These are phyloP conservation scores for Hypoxylon trugodes DNA, from an alignment of 495 filamentous ascomycete genomes.

Conservation along the genomic window DNA sequence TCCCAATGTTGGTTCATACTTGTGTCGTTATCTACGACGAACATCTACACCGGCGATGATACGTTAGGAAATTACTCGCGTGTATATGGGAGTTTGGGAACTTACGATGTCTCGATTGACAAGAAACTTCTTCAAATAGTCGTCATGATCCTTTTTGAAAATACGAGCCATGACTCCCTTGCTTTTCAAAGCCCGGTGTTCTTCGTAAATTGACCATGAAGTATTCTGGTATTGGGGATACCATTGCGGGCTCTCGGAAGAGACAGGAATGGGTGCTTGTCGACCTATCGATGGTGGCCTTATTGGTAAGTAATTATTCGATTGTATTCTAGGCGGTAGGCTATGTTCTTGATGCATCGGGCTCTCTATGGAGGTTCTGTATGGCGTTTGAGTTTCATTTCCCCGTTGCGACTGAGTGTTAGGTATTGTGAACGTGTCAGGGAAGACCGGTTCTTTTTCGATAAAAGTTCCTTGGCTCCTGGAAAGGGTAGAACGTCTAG, in stretches of 20 bases:
- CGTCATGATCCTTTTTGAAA: background rate
- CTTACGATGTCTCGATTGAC: slow-evolving; percentile 16
- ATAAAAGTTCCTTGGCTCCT: background rate
- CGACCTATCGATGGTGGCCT: too few relatives aligned
- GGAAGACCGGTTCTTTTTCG: background rate
- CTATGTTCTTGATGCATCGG: background rate
- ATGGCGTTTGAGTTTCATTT: background rate
- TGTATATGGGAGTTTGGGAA: background rate
- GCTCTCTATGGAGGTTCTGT: background rate
- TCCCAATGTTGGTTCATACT: slow-evolving; percentile 7
- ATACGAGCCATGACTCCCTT: background rate
- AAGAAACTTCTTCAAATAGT: slow-evolving; percentile 13
- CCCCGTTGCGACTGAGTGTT: too few relatives aligned
- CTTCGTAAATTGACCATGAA: slow-evolving; percentile 11
- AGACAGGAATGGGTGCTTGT: too few relatives aligned
- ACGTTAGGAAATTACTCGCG: background rate
- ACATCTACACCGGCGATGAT: background rate
- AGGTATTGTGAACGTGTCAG: background rate
- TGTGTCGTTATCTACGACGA: slow-evolving; percentile 17
- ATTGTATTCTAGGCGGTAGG: background rate
- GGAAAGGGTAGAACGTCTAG: background rate
- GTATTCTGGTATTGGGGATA: too few relatives aligned
- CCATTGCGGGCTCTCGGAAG: too few relatives aligned
- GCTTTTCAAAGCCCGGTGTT: background rate
- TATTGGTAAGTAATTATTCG: background rate